Evolutionary conservation across 345 rosid species (phyloP).

Genomic region (Acer negundo): DNA sequence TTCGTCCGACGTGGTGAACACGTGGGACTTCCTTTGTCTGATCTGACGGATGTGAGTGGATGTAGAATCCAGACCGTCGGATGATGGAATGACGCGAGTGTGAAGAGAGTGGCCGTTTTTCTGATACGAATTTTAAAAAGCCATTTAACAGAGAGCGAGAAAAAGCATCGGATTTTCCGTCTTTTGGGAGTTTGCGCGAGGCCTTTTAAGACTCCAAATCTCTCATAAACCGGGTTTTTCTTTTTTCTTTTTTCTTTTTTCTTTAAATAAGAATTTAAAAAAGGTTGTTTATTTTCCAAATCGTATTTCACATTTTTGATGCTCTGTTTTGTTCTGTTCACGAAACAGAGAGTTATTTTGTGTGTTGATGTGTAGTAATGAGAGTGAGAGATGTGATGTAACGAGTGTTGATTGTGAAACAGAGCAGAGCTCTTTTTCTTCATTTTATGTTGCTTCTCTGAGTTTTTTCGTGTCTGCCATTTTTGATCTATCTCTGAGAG

Average conservation of each 20-base stretch:
- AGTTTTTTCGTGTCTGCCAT: slow-evolving; percentile 10
- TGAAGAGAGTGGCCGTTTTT: slow-evolving; percentile 26
- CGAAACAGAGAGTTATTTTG: not conserved
- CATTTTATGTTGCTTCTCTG: not conserved
- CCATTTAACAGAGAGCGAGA: slow-evolving; percentile 26
- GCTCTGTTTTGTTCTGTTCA: not conserved
- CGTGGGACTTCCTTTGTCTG: slow-evolving; percentile 23
- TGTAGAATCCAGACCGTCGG: slow-evolving; percentile 21
- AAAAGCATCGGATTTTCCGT: slow-evolving; percentile 55
- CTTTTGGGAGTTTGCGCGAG: slow-evolving; percentile 36
- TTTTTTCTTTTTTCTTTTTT: no score
- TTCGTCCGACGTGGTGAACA: slow-evolving; percentile 34
- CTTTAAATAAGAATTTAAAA: no score
- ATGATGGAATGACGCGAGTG: slow-evolving; percentile 25
- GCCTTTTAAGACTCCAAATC: not conserved
- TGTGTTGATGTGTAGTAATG: not conserved
- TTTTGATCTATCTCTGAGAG: not conserved
- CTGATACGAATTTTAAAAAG: slow-evolving; percentile 35
- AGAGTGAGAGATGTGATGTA: not conserved
- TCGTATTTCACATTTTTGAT: not conserved
- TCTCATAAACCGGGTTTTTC: no score
- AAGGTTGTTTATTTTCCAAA: no score
- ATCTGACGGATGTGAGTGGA: slow-evolving; percentile 22
- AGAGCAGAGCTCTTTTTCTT: slow-evolving; percentile 19
- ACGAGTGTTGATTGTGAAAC: no score